phyloP scores from a whole-genome alignment of 371 early-diverging fungal species.

The Mortierella sp. region DNA sequence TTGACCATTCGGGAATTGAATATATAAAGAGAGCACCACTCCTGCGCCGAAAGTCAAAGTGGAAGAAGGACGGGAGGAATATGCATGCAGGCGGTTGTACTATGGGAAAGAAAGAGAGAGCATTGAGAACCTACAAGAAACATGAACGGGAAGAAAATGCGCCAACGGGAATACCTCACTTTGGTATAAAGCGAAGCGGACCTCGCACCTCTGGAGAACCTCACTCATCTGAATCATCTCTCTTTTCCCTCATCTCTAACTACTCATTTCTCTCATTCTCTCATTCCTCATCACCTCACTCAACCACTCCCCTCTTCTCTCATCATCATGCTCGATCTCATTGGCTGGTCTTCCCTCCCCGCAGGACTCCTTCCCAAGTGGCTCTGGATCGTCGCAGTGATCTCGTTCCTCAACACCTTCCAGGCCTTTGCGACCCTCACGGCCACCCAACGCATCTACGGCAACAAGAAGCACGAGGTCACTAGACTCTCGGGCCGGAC shows the following conservation, averaged over 20 bases:
- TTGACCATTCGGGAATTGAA: too few species aligned
- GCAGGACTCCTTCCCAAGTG: slow-evolving; percentile 76
- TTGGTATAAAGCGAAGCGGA: too few species aligned
- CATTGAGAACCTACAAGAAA: too few species aligned
- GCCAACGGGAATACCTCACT: too few species aligned
- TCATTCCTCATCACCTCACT: neutral
- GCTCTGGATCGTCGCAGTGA: slow-evolving; percentile 76
- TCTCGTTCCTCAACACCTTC: slow-evolving; percentile 81
- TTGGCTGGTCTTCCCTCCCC: slow-evolving; percentile 62
- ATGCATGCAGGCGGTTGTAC: too few species aligned
- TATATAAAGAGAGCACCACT: too few species aligned
- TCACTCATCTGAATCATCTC: too few species aligned
- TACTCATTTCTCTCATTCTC: slow-evolving; percentile 9
- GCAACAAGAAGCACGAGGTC: slow-evolving; percentile 71
- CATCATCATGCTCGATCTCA: slow-evolving; percentile 57
- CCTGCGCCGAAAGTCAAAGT: too few species aligned
- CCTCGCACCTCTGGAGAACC: too few species aligned
- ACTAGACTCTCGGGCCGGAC: slow-evolving; percentile 78
- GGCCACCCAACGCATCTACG: slow-evolving; percentile 80
- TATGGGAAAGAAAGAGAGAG: too few species aligned
- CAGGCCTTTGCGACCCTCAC: slow-evolving; percentile 78
- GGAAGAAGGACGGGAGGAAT: too few species aligned
- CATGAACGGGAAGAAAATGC: too few species aligned
- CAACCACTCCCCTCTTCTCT: slow-evolving; percentile 25
- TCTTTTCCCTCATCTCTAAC: slow-evolving; percentile 12